These are phyloP conservation scores for Mallotus repandus DNA, from an alignment of 441 rosid species.

Conservation along the genomic window DNA sequence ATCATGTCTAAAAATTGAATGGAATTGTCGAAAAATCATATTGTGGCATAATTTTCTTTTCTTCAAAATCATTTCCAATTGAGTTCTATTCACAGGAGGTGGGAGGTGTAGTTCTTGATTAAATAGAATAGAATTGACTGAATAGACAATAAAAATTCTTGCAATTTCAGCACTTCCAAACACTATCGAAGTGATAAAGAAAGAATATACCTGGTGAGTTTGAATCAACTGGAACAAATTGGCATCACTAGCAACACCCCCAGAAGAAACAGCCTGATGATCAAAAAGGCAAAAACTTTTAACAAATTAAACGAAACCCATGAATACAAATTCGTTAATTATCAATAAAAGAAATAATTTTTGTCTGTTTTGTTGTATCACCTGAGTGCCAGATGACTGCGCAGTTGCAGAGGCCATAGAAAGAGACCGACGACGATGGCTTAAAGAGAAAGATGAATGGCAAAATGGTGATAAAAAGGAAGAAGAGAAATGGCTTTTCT, in stretches of 20 bases:
- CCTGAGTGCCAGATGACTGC: conserved; percentile 55
- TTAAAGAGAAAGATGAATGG: conserved; percentile 26
- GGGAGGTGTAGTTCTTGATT: no score
- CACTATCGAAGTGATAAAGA: not conserved
- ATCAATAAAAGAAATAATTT: not conserved
- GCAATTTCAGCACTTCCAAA: no score
- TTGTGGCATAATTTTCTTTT: no score
- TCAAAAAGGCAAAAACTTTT: conserved; percentile 9
- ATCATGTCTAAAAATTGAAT: no score
- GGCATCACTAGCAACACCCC: conserved; percentile 44
- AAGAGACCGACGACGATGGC: conserved; percentile 25
- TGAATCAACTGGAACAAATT: conserved; percentile 64
- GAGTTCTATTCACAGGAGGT: no score
- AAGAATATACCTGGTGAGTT: conserved; percentile 62
- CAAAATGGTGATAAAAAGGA: conserved; percentile 28
- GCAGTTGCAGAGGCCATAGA: conserved; percentile 67
- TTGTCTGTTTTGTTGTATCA: conserved; percentile 4
- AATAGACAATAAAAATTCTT: no score
- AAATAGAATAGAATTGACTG: no score
- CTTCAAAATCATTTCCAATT: no score
- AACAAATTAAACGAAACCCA: conserved; percentile 11
- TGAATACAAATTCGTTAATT: not conserved
- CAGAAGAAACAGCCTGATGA: conserved; percentile 61
- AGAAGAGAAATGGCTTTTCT: conserved; percentile 22
- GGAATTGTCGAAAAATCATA: no score